Evolutionary conservation across 192 early-diverging fungal genomes (phyloP).

Genomic region (Linnemannia zychae): DNA sequence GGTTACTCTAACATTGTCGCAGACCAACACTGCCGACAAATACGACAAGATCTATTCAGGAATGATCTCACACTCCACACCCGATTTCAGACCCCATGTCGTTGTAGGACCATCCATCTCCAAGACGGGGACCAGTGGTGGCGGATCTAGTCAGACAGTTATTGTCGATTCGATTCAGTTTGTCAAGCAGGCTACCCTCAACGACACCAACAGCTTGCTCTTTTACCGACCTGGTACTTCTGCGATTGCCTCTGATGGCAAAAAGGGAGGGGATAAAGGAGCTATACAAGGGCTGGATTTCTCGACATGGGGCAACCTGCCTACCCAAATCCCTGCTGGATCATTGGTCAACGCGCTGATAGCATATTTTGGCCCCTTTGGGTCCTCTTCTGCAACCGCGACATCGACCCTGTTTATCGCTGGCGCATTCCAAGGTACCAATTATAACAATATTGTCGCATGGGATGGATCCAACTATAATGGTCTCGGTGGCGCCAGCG

Average conservation of each 20-base stretch:
- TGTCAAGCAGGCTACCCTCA: slow-evolving; percentile 50
- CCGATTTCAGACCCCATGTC: slow-evolving; percentile 63
- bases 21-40: slow-evolving; percentile 60
- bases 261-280: slow-evolving; percentile 18
- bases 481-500: slow-evolving; percentile 20
- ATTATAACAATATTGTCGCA: slow-evolving; percentile 69
- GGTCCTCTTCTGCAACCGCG: not conserved
- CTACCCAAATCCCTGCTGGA: slow-evolving; percentile 54
- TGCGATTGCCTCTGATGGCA: slow-evolving; percentile 21
- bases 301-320: slow-evolving; percentile 48
- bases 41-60: slow-evolving; percentile 62
- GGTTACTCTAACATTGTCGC: slow-evolving; percentile 52
- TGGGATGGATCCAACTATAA: slow-evolving; percentile 59
- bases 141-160: slow-evolving; percentile 16
- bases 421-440: slow-evolving; percentile 67
- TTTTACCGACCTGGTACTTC: slow-evolving; percentile 31
- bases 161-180: slow-evolving; percentile 55
- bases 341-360: slow-evolving; percentile 65
- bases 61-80: slow-evolving; percentile 62
- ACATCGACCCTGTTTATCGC: slow-evolving; percentile 66
- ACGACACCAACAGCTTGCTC: slow-evolving; percentile 41
- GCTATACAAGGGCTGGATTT: slow-evolving; percentile 53
- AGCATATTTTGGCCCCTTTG: slow-evolving; percentile 30
- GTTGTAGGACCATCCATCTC: slow-evolving; percentile 53
- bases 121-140: slow-evolving; percentile 9